These are phyloP conservation scores for Zygoascus sp. DNA, from an alignment of 1,139 yeast species.

Conservation along the genomic window DNA sequence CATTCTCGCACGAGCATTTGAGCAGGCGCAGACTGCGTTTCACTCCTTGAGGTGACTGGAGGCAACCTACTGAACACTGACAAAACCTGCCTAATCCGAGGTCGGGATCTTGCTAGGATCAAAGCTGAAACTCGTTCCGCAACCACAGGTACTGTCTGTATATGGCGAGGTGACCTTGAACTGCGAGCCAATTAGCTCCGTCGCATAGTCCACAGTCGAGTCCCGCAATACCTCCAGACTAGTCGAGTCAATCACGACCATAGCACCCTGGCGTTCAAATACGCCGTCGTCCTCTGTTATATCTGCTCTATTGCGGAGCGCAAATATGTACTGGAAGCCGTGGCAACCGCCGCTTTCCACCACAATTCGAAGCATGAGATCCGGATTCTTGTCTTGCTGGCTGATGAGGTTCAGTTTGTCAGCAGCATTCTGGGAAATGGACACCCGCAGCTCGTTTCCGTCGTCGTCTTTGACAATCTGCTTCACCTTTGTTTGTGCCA, in stretches of 20 bases:
- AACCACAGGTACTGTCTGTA: conserved; percentile 90
- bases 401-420: conserved; percentile 55
- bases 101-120: conserved; percentile 44
- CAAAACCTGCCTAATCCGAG: neutral
- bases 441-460: conserved; percentile 35
- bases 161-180: conserved; percentile 88
- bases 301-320: conserved; percentile 49
- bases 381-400: conserved; percentile 52
- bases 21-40: conserved; percentile 6
- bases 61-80: neutral
- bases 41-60: conserved; percentile 1
- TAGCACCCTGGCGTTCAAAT: conserved; percentile 66
- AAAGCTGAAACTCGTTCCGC: conserved; percentile 92
- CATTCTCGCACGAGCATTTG: conserved; percentile 6
- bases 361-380: conserved; percentile 63
- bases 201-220: conserved; percentile 81
- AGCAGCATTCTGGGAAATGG: conserved; percentile 45
- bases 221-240: conserved; percentile 80
- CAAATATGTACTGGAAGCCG: conserved; percentile 86
- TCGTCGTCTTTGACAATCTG: conserved; percentile 33
- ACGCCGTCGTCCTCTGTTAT: conserved; percentile 45
- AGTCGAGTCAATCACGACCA: conserved; percentile 71
- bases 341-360: conserved; percentile 99
- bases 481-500: conserved; percentile 23
- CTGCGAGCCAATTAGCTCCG: conserved; percentile 91